A percentile compares a stretch with the other conserved stretches of the same genome.
Evolutionary conservation across 257 asterid species (phyloP).

Genomic region (Penstemon newberryi): DNA sequence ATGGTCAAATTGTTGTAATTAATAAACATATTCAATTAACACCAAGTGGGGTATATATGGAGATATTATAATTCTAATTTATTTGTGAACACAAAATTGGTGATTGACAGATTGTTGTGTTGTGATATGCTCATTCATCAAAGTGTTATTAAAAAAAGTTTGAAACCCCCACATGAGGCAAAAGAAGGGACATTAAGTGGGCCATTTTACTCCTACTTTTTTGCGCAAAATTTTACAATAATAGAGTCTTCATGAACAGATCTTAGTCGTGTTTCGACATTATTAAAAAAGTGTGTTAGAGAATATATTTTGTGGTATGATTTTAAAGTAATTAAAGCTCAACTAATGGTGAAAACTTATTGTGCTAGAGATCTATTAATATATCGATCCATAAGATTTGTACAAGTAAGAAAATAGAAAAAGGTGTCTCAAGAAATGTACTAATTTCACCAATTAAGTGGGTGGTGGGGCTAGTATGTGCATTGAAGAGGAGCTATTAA

Average conservation of each 20-base stretch:
- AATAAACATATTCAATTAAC: constrained; percentile 30
- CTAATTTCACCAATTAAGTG: neutral
- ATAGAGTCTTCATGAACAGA: constrained; percentile 42
- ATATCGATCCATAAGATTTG: too few relatives aligned
- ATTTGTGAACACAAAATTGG: neutral
- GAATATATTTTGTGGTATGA: too few relatives aligned
- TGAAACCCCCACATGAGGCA: constrained; percentile 33
- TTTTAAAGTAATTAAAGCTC: too few relatives aligned
- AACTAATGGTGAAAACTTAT: too few relatives aligned
- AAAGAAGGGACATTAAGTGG: constrained; percentile 38
- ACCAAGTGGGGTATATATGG: neutral
- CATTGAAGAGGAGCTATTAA: constrained; percentile 30
- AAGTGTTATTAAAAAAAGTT: constrained; percentile 40
- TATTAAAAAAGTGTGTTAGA: too few relatives aligned
- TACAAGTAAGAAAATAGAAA: too few relatives aligned
- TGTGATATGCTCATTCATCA: constrained; percentile 36
- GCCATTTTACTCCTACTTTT: constrained; percentile 25
- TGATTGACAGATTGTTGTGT: constrained; percentile 1
- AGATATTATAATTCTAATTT: constrained; percentile 8
- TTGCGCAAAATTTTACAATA: constrained; percentile 26
- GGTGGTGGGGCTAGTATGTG: constrained; percentile 21
- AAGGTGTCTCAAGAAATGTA: neutral
- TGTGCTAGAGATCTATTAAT: too few relatives aligned
- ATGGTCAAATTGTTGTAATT: constrained; percentile 16
- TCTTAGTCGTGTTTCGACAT: neutral